Conservation (phyloP, 2,329 filamentous ascomycete species). For the Fusarium circinatum region DNA sequence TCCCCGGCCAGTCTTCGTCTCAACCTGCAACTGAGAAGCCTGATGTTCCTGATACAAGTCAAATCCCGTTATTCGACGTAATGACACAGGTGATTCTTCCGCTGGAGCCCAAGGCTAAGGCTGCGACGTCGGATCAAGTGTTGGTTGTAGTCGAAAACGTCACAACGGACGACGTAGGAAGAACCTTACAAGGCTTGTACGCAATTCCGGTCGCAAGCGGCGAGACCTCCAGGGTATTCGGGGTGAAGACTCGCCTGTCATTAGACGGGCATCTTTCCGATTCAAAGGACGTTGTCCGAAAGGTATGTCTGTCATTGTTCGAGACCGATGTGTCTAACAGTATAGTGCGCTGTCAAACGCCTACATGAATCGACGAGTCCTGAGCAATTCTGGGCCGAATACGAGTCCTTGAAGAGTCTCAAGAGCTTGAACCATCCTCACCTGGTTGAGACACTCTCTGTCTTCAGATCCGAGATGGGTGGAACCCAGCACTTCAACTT, state of each 20-base stretch:
- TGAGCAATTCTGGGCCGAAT: background rate
- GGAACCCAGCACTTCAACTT: fast-evolving
- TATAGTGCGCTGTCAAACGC: background rate
- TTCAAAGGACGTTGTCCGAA: background rate
- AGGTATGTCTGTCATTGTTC: background rate
- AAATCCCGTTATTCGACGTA: background rate
- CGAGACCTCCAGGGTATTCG: background rate
- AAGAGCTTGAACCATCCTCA: background rate
- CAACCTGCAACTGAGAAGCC: fast-evolving
- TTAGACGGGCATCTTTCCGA: fast-evolving
- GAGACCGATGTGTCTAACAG: fast-evolving
- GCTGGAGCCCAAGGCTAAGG: fast-evolving
- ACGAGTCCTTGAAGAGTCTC: fast-evolving
- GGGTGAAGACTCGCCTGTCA: fast-evolving
- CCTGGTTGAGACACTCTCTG: background rate
- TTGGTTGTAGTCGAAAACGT: fast-evolving
- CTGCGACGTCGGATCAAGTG: background rate
- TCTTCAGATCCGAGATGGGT: background rate
- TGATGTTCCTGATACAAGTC: background rate
- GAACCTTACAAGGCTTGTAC: background rate
- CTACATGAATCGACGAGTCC: fast-evolving
- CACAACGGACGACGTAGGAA: fast-evolving
- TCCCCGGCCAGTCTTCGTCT: background rate
- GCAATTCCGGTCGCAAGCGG: fast-evolving
- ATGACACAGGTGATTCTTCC: fast-evolving